Evolutionary conservation across 2,329 filamentous ascomycete species (phyloP), one percentile per base, ranked within the genome.

Genomic region (Chrysosporium keratinophilum): DNA sequence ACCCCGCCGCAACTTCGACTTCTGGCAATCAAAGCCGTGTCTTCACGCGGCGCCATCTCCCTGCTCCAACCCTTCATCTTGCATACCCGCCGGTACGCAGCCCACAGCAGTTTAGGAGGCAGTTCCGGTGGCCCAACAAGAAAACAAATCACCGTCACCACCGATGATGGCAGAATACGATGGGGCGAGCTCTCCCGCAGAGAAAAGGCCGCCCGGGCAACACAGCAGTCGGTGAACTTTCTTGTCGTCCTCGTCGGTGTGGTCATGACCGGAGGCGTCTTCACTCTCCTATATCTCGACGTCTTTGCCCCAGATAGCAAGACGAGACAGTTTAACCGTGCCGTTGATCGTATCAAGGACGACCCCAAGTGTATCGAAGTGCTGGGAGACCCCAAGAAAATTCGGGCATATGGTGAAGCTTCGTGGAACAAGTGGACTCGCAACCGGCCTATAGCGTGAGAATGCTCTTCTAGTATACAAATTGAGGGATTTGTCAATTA

Each of bases 201-300:
- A 46, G 91, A 96, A 67, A 96, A 95, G 69, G 82, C 83, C 2
- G 85, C 85, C 20, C 80, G 91, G 39, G 87, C 88, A 7, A 91
- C 88, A 0, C 90, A 96, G 69, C 91, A 96, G 69, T 86, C 84
- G 14, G 85, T 95, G 74, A 96, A 97, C 70, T 82, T 95, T 60
- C 78, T 84, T 60, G 71, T 96, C 58, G 81, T 96, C 7, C 61
- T 88, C 1, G 75, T 84, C 6, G 91, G 91, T 23, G 71, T 90
- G 10, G 78, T 82, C 34, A 74, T 91, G 61, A 95, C 90, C 85
- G 82, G 82, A 57, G 83, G 82, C n/a, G 85, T 96, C 9, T 78
- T 77, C 52, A 88, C 87, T 62, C 77, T 93, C 48, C 76, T 95
- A 19, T 95, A 85, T 70, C 79, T 80, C 3, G 88, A 95, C 58